phyloP scores from a whole-genome alignment of 495 filamentous ascomycete genomes.

The Penicillium desertorum region DNA sequence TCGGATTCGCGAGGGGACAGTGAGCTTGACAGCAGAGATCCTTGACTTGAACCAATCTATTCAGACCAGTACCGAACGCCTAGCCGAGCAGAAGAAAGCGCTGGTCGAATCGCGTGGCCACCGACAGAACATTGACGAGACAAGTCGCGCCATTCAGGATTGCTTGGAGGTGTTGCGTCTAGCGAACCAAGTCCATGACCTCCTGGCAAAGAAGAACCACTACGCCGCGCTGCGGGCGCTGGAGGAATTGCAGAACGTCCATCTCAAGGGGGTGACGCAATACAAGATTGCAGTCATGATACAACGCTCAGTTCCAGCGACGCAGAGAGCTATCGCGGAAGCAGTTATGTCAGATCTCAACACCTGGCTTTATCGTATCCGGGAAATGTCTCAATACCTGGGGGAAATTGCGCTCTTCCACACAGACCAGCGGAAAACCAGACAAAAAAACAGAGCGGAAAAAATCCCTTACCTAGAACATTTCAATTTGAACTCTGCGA shows the following conservation, averaged over 20 bases:
- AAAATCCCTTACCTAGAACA: slow-evolving; percentile 66
- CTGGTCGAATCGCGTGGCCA: slow-evolving; percentile 88
- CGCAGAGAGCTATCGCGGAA: slow-evolving; percentile 89
- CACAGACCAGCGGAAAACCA: slow-evolving; percentile 79
- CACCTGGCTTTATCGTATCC: slow-evolving; percentile 94
- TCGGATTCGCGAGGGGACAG: slow-evolving; percentile 83
- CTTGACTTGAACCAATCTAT: slow-evolving; percentile 90
- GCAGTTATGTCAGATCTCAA: slow-evolving; percentile 97
- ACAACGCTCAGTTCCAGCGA: slow-evolving; percentile 88
- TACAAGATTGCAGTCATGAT: slow-evolving; percentile 97
- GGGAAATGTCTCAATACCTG: slow-evolving; percentile 91
- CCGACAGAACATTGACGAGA: slow-evolving; percentile 94
- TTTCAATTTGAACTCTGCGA: slow-evolving; percentile 93
- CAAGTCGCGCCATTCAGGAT: slow-evolving; percentile 82
- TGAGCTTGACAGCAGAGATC: slow-evolving; percentile 85
- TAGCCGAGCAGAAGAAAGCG: slow-evolving; percentile 91
- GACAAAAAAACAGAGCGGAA: slow-evolving; percentile 79
- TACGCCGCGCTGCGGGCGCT: slow-evolving; percentile 91
- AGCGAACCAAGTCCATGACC: slow-evolving; percentile 91
- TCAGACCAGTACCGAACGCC: slow-evolving; percentile 89
- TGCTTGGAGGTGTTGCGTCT: slow-evolving; percentile 89
- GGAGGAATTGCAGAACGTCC: slow-evolving; percentile 94
- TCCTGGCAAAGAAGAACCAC: slow-evolving; percentile 87
- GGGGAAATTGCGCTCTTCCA: slow-evolving; percentile 97
- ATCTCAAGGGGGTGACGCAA: slow-evolving; percentile 87